phyloP scores from a whole-genome alignment of 352 stramenopile species.

The Phytophthora pluvialis region DNA sequence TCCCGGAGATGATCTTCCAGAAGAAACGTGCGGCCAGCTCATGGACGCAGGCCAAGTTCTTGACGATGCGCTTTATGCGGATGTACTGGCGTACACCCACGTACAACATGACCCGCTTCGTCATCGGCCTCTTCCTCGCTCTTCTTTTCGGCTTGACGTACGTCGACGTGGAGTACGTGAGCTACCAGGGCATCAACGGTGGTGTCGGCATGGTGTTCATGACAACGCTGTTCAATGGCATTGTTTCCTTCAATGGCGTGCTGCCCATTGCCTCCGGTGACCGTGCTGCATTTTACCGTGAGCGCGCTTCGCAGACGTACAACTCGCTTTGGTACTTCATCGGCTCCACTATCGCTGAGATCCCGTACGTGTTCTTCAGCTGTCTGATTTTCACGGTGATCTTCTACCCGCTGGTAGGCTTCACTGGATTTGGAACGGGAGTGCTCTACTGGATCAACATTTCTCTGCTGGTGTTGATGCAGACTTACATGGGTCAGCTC shows the following conservation, averaged over 20 bases:
- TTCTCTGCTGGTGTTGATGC: conserved; percentile 39
- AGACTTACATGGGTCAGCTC: conserved; percentile 41
- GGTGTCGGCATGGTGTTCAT: conserved; percentile 81
- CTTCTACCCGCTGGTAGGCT: conserved; percentile 47
- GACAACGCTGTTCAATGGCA: conserved; percentile 60
- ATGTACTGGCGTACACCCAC: conserved; percentile 85
- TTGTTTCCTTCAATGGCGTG: conserved; percentile 30
- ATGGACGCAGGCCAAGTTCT: conserved; percentile 30
- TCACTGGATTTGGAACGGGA: conserved; percentile 32
- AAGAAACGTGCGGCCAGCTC: conserved; percentile 37
- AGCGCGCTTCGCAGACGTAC: conserved; percentile 93
- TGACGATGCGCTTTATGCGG: conserved; percentile 38
- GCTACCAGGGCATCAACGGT: conserved; percentile 36
- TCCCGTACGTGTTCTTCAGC: conserved; percentile 56
- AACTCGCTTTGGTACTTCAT: conserved; percentile 82
- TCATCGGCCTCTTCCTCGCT: conserved; percentile 43
- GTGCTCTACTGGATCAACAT: conserved; percentile 42
- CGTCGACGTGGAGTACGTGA: conserved; percentile 35
- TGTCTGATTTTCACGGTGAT: conserved; percentile 37
- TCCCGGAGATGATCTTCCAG: conserved; percentile 34
- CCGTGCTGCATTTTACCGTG: conserved; percentile 75
- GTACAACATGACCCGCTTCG: conserved; percentile 82
- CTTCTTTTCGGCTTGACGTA: conserved; percentile 25
- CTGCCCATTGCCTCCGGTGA: conserved; percentile 53
- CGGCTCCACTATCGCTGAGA: conserved; percentile 70